These are phyloP conservation scores for Diplotaxis tenuifolia DNA, from an alignment of 345 rosid species.

Conservation along the genomic window DNA sequence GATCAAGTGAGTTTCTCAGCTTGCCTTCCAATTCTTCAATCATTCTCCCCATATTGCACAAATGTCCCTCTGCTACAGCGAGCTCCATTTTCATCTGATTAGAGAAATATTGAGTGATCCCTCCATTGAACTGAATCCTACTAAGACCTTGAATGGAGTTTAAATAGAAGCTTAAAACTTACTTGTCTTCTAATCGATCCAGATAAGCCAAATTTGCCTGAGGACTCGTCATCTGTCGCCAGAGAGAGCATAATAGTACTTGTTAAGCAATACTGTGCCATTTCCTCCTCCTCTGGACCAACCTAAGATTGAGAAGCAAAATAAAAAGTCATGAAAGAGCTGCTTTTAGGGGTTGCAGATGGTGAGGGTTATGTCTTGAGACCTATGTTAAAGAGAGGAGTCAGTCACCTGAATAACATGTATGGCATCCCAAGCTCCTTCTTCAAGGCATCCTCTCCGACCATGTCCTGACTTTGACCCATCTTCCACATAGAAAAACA, in stretches of 20 bases:
- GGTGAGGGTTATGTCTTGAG: neutral
- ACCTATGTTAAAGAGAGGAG: no score
- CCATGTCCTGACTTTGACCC: constrained; percentile 96
- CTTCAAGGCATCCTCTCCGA: constrained; percentile 85
- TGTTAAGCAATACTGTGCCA: constrained; percentile 81
- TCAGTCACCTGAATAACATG: constrained; percentile 79
- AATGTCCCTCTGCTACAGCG: constrained; percentile 81
- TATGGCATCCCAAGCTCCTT: constrained; percentile 98
- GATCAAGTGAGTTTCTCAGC: constrained; percentile 89
- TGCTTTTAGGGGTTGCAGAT: neutral
- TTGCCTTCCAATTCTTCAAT: constrained; percentile 97
- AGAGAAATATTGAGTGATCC: neutral
- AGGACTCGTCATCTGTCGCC: constrained; percentile 71
- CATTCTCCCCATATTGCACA: constrained; percentile 98
- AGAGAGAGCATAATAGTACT: constrained; percentile 95
- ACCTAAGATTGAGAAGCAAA: constrained; percentile 51
- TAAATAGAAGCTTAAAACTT: constrained; percentile 10
- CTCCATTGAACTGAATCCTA: neutral
- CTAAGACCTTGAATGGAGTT: neutral
- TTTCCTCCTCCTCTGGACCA: constrained; percentile 82
- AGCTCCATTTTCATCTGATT: constrained; percentile 86
- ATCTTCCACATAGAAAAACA: constrained; percentile 44
- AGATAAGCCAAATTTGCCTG: constrained; percentile 83
- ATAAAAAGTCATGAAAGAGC: neutral
- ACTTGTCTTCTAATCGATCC: constrained; percentile 99